Conservation (phyloP, 225 moss, liverwort and hornwort genomes). For the Bryum argenteum region DNA sequence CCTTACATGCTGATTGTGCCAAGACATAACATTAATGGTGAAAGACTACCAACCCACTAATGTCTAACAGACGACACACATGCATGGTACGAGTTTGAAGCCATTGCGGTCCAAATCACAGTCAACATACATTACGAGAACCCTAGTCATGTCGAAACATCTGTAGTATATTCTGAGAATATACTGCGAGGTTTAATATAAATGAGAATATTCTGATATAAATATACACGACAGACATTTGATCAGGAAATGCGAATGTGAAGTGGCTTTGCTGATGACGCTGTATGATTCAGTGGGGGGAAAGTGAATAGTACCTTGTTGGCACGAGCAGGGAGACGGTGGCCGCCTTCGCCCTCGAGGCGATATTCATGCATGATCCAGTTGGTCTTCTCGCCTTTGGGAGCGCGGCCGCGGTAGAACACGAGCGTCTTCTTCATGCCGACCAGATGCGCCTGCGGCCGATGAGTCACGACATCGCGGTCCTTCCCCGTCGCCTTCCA, state of each 20-base stretch:
- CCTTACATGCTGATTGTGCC: too few relatives aligned
- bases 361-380: constrained; percentile 66
- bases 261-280: too few relatives aligned
- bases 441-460: constrained; percentile 37
- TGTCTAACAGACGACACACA: too few relatives aligned
- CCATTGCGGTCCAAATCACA: too few relatives aligned
- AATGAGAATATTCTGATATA: background rate
- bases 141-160: too few relatives aligned
- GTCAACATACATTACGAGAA: too few relatives aligned
- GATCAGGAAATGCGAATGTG: too few relatives aligned
- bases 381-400: constrained; percentile 58
- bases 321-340: constrained; percentile 37
- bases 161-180: background rate
- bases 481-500: constrained; percentile 62
- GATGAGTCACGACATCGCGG: constrained; percentile 47
- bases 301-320: constrained; percentile 47
- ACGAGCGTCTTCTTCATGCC: constrained; percentile 63
- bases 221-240: too few relatives aligned
- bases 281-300: background rate
- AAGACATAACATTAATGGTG: too few relatives aligned
- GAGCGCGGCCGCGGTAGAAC: constrained; percentile 53
- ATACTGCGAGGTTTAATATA: background rate
- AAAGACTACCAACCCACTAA: too few relatives aligned
- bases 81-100: too few relatives aligned
- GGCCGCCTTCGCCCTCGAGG: constrained; percentile 40